Percentiles rank a stretch among this genome's conserved stretches.
Conservation (phyloP, 495 filamentous ascomycete species). For the Aspergillus steynii region DNA sequence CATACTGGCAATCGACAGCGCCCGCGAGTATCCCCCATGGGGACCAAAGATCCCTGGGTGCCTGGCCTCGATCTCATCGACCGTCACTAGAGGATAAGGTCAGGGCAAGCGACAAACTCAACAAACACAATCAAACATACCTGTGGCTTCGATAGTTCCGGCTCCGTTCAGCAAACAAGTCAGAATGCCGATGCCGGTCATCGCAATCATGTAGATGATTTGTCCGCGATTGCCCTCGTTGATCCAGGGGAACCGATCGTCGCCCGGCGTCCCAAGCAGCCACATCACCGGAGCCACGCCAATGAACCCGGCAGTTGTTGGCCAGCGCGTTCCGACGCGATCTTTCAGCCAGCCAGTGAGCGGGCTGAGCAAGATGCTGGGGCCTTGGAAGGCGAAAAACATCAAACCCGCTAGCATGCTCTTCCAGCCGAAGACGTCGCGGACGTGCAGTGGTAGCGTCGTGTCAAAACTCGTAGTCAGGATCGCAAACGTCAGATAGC, state of each 20-base stretch:
- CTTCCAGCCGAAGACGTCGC: constrained; percentile 22
- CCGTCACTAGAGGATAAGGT: constrained; percentile 12
- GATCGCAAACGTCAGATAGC: constrained; percentile 18
- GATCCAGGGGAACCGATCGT: constrained; percentile 24
- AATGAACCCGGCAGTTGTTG: constrained; percentile 22
- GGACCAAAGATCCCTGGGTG: constrained; percentile 26
- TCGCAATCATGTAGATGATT: constrained; percentile 16
- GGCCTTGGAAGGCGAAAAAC: constrained; percentile 24
- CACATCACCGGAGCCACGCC: constrained; percentile 19
- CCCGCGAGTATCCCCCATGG: constrained; percentile 31
- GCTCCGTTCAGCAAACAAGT: constrained; percentile 21
- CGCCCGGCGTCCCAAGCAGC: constrained; percentile 24
- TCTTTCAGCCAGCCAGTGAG: constrained; percentile 31
- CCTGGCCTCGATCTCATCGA: constrained; percentile 22
- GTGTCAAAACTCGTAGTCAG: constrained; percentile 28
- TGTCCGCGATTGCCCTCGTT: constrained; percentile 7
- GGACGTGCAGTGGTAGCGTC: constrained; percentile 33
- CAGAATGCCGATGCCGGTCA: constrained; percentile 14
- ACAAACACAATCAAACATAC: constrained; percentile 17
- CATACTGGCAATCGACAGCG: constrained; percentile 28
- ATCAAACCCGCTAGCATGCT: constrained; percentile 21
- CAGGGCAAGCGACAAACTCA: background rate
- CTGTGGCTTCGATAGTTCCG: constrained; percentile 27
- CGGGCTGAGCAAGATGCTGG: constrained; percentile 24
- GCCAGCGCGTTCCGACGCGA: constrained; percentile 22